Percentiles rank a stretch among this genome's conserved stretches.
Conservation (phyloP, 805 yeast genomes). For the Wickerhamomyces canadensis region DNA sequence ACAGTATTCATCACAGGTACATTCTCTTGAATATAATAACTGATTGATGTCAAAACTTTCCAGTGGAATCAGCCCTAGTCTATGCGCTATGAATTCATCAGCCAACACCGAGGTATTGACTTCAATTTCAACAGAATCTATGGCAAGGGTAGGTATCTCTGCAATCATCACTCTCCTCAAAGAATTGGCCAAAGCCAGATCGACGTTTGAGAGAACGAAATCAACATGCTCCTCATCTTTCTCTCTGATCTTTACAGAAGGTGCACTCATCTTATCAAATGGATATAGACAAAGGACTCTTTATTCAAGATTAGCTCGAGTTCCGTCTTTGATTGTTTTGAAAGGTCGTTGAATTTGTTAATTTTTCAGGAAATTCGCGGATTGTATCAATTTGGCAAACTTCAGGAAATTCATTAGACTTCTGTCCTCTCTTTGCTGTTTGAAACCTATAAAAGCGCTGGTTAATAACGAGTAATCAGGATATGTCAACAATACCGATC, state of each 20-base stretch:
- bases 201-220: constrained; percentile 81
- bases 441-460: no score
- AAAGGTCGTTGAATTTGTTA: no score
- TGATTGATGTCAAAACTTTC: constrained; percentile 79
- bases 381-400: no score
- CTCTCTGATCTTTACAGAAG: constrained; percentile 83
- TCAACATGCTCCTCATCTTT: constrained; percentile 85
- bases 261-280: constrained; percentile 32
- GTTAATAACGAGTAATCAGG: no score
- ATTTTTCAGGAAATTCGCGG: no score
- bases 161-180: constrained; percentile 87
- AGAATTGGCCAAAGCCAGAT: constrained; percentile 87
- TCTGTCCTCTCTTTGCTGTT: no score
- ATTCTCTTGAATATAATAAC: constrained; percentile 85
- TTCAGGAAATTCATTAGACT: no score
- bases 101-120: constrained; percentile 91
- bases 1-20: constrained; percentile 97
- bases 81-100: constrained; percentile 92
- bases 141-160: constrained; percentile 95
- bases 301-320: no score
- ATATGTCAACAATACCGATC: constrained; percentile 18
- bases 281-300: no score
- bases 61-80: constrained; percentile 89
- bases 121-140: constrained; percentile 92
- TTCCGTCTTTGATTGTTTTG: no score